Evolutionary conservation across 805 yeast genomes (phyloP).

Genomic region (Zygosaccharomyces siamensis): DNA sequence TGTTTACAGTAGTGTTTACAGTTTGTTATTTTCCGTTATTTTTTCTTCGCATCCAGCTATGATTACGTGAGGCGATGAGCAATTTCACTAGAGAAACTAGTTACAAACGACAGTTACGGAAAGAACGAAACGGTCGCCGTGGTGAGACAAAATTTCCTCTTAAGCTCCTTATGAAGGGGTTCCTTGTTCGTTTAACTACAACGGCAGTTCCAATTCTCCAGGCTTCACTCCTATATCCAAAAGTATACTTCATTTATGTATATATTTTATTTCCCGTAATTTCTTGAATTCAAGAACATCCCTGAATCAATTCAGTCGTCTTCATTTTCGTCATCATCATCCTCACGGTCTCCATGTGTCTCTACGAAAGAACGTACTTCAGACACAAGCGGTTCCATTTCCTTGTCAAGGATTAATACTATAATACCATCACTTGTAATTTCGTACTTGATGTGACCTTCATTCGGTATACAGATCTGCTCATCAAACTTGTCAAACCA

Average conservation of each 20-base stretch:
- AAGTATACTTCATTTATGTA: not conserved
- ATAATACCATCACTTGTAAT: slow-evolving; percentile 37
- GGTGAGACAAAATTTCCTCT: not conserved
- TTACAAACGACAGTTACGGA: not conserved
- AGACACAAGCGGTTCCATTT: slow-evolving; percentile 25
- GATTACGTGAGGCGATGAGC: not conserved
- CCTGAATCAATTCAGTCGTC: not conserved
- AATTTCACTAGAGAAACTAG: not conserved
- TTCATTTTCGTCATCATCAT: not conserved
- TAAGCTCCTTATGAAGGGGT: not conserved
- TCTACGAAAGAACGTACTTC: slow-evolving; percentile 30
- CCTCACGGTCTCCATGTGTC: slow-evolving; percentile 6
- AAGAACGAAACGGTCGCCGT: not conserved
- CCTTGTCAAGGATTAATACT: slow-evolving; percentile 30
- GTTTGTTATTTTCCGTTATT: not conserved
- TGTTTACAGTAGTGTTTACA: not conserved
- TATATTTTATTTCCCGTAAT: slow-evolving; percentile 1
- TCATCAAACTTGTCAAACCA: slow-evolving; percentile 38
- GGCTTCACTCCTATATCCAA: not conserved
- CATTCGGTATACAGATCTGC: slow-evolving; percentile 36
- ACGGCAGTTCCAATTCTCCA: not conserved
- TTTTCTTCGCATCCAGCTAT: not conserved
- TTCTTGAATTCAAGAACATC: not conserved
- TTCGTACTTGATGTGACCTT: slow-evolving; percentile 37
- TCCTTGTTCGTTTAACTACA: not conserved